Percentiles rank a stretch among this genome's conserved stretches.
phyloP scores from a whole-genome alignment of 1,284 basidiomycete species.

The Lentinula novae-zelandiae region DNA sequence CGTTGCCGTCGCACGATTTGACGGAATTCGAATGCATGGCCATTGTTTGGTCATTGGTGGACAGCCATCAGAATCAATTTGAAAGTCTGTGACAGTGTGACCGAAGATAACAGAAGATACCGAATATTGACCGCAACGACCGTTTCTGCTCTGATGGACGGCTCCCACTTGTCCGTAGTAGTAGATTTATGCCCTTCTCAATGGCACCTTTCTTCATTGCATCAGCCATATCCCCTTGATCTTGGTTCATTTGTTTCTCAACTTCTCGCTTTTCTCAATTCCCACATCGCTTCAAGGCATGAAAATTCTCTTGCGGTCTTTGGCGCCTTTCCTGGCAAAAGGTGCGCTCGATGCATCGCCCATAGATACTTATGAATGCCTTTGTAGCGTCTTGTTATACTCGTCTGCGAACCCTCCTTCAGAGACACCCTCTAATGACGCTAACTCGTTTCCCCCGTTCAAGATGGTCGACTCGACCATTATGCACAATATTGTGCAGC shows the following conservation, averaged over 20 bases:
- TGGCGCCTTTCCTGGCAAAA: constrained; percentile 81
- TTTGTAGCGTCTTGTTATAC: constrained; percentile 66
- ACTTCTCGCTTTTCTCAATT: constrained; percentile 87
- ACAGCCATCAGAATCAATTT: not conserved
- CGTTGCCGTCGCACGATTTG: not conserved
- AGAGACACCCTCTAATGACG: constrained; percentile 44
- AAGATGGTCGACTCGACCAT: constrained; percentile 68
- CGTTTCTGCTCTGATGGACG: not conserved
- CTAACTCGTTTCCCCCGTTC: constrained; percentile 86
- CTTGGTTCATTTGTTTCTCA: constrained; percentile 73
- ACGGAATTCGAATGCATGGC: constrained; percentile 1
- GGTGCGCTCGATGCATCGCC: constrained; percentile 37
- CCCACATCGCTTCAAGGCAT: constrained; percentile 87
- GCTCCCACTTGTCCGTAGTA: constrained; percentile 75
- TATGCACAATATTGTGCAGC: constrained; percentile 56
- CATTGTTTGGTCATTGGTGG: not conserved
- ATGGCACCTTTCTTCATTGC: constrained; percentile 66
- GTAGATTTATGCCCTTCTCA: constrained; percentile 80
- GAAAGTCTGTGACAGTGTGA: not conserved
- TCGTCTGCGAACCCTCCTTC: constrained; percentile 55
- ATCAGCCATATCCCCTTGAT: constrained; percentile 44
- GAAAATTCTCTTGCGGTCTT: constrained; percentile 93
- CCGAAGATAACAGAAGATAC: not conserved
- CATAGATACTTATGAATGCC: constrained; percentile 2
- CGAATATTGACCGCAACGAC: not conserved